A percentile compares a stretch with the other conserved stretches of the same genome.
phyloP scores from a whole-genome alignment of 2,329 filamentous ascomycete genomes.

The Lecanicillium sp. region DNA sequence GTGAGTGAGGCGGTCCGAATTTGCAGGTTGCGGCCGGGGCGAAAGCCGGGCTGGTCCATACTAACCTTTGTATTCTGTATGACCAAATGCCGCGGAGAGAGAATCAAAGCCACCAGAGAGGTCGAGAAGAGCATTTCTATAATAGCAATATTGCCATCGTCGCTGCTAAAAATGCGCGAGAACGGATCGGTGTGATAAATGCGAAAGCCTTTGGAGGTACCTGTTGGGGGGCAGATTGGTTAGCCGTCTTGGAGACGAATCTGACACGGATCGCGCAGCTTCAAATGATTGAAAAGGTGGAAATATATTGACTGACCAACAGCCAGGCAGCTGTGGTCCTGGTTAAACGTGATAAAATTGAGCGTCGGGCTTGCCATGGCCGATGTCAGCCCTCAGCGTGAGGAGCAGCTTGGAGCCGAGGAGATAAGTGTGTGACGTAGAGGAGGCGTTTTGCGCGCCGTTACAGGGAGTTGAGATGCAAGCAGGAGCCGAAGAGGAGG shows the following conservation, averaged over 20 bases:
- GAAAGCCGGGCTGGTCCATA: constrained; percentile 7
- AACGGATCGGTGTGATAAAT: constrained; percentile 97
- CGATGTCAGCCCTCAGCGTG: constrained; percentile 11
- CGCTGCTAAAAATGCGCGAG: constrained; percentile 86
- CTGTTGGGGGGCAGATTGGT: constrained; percentile 33
- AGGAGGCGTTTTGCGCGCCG: too few relatives aligned
- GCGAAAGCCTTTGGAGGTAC: constrained; percentile 87
- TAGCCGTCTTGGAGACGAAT: too few relatives aligned
- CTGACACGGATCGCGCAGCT: too few relatives aligned
- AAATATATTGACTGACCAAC: constrained; percentile 56
- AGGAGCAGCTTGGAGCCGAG: too few relatives aligned
- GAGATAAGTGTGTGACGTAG: too few relatives aligned
- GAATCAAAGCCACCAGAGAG: constrained; percentile 85
- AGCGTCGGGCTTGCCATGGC: constrained; percentile 64
- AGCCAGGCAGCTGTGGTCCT: constrained; percentile 95
- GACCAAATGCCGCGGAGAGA: constrained; percentile 84
- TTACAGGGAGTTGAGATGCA: too few relatives aligned
- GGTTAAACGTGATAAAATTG: constrained; percentile 99
- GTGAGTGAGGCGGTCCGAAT: constrained; percentile 11
- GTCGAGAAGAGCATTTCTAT: constrained; percentile 99
- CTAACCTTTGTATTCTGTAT: constrained; percentile 95
- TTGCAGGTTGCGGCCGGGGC: neutral
- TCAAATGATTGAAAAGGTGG: too few relatives aligned
- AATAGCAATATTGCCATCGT: constrained; percentile 90
- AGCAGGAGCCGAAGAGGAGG: too few relatives aligned